These are phyloP conservation scores for Apiospora malaysiana DNA, from an alignment of 2,329 filamentous ascomycete genomes.

Conservation along the genomic window DNA sequence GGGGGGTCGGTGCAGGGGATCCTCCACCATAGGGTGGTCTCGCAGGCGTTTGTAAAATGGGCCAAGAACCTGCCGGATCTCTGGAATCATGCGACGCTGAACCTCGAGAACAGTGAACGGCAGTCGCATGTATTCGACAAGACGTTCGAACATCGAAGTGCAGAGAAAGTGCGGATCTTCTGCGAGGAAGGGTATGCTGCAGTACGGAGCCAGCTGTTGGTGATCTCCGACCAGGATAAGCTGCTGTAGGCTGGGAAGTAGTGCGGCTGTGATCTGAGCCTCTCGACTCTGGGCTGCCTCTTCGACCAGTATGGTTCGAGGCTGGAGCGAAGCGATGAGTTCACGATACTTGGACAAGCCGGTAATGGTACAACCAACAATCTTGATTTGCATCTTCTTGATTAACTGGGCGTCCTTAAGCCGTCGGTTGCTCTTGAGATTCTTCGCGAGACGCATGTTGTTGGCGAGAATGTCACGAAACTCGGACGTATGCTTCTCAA, in stretches of 20 bases:
- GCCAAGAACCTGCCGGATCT: slow-evolving; percentile 51
- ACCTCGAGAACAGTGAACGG: slow-evolving; percentile 68
- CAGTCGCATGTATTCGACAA: slow-evolving; percentile 66
- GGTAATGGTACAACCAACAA: slow-evolving; percentile 76
- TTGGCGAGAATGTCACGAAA: slow-evolving; percentile 56
- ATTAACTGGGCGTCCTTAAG: slow-evolving; percentile 58
- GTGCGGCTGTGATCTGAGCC: slow-evolving; percentile 59
- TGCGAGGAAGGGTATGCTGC: slow-evolving; percentile 65
- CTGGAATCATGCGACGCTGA: slow-evolving; percentile 67
- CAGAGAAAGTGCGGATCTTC: slow-evolving; percentile 69
- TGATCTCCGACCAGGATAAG: slow-evolving; percentile 76
- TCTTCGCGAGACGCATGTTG: slow-evolving; percentile 56
- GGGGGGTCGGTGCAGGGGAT: slow-evolving; percentile 41
- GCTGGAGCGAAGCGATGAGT: slow-evolving; percentile 68
- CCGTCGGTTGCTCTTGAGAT: slow-evolving; percentile 63
- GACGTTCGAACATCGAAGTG: slow-evolving; percentile 79
- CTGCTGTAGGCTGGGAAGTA: slow-evolving; percentile 58
- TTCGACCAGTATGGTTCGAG: slow-evolving; percentile 75
- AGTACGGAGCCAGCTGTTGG: slow-evolving; percentile 76
- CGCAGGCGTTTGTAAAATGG: slow-evolving; percentile 52
- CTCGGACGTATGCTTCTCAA: slow-evolving; percentile 43
- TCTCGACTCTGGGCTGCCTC: slow-evolving; percentile 81
- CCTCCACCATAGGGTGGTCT: slow-evolving; percentile 50
- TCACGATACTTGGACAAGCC: slow-evolving; percentile 81
- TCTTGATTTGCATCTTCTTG: slow-evolving; percentile 45